Evolutionary conservation across 2,329 filamentous ascomycete species (phyloP), one percentile per base, ranked within the genome.

Genomic region (Cladosporium halotolerans): DNA sequence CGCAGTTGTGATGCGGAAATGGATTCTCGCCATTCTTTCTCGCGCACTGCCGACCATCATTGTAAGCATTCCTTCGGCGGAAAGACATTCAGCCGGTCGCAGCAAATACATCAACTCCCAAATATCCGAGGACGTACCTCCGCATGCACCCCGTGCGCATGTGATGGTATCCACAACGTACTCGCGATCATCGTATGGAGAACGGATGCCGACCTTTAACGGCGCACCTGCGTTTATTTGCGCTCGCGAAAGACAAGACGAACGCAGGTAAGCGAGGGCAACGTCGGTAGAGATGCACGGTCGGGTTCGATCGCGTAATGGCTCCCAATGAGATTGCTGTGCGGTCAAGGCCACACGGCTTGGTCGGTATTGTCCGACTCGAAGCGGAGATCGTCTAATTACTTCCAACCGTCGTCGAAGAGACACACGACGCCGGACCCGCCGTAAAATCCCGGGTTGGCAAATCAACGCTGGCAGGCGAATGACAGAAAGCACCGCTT

Each of bases 121-220:
- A 28, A 28, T 28, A 28, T 7, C 23, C 23, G 23, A 28, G 23
- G 23, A 28, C 5, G 23, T 5, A 28, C 23, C 23, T 28, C 23
- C 23, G 23, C 23, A 28, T 28, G 23, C 23, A 39, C 36, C n/a
- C 34, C 36, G n/a, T 39, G 36, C 13, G 16, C 40, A 44, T 51
- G 47, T 36, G 47, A 51, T 36, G 32, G 39, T 51, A 32, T 51
- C 47, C 47, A 51, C 40, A 43, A 32, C 23, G 23, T 28, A 11
- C 46, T 41, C 38, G 46, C 36, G 46, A 43, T 14, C 39, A 42
- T 43, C 40, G 40, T 33, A 28, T 43, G 40, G 32, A 44, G 39
- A 9, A 28, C 23, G 23, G 5, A 28, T 28, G 23, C 23, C 1
- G 18, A 44, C 13, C 13, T 32, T 10, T 8, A 31, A 44, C 42